A percentile compares a stretch with the other conserved stretches of the same genome.
Evolutionary conservation across 2,329 filamentous ascomycete species (phyloP).

Genomic region (Aspergillus nomiae): DNA sequence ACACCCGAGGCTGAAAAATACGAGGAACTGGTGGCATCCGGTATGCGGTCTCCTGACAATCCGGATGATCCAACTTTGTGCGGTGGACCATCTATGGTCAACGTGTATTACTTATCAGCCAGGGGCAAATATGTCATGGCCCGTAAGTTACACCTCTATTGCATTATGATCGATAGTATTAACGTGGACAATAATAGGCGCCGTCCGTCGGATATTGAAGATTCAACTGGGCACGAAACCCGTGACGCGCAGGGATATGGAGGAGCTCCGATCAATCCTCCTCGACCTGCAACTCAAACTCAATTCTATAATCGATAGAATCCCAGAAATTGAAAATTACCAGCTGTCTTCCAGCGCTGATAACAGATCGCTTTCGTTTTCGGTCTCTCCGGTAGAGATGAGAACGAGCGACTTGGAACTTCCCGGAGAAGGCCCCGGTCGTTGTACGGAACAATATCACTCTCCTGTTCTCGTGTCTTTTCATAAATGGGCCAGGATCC

Average conservation of each 20-base stretch:
- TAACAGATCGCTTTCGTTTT: slow-evolving; percentile 28
- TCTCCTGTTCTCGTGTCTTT: slow-evolving; percentile 45
- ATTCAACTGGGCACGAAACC: slow-evolving; percentile 49
- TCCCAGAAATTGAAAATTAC: slow-evolving; percentile 36
- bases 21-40: slow-evolving; percentile 34
- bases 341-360: slow-evolving; percentile 23
- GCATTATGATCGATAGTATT: neutral
- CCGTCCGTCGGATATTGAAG: slow-evolving; percentile 45
- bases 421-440: slow-evolving; percentile 37
- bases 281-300: slow-evolving; percentile 45
- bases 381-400: slow-evolving; percentile 30
- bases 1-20: slow-evolving; percentile 41
- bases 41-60: slow-evolving; percentile 39
- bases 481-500: slow-evolving; percentile 50
- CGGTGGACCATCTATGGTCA: slow-evolving; percentile 43
- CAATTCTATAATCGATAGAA: slow-evolving; percentile 46
- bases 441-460: slow-evolving; percentile 47
- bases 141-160: slow-evolving; percentile 30
- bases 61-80: slow-evolving; percentile 46
- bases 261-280: slow-evolving; percentile 45
- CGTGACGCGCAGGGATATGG: slow-evolving; percentile 47
- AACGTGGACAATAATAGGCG: slow-evolving; percentile 27
- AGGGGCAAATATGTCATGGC: slow-evolving; percentile 50
- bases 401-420: slow-evolving; percentile 31
- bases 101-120: slow-evolving; percentile 47